A percentile compares a stretch with the other conserved stretches of the same genome.
Conservation (phyloP, 208 protist genomes). For the Trypanosoma lewisi region DNA sequence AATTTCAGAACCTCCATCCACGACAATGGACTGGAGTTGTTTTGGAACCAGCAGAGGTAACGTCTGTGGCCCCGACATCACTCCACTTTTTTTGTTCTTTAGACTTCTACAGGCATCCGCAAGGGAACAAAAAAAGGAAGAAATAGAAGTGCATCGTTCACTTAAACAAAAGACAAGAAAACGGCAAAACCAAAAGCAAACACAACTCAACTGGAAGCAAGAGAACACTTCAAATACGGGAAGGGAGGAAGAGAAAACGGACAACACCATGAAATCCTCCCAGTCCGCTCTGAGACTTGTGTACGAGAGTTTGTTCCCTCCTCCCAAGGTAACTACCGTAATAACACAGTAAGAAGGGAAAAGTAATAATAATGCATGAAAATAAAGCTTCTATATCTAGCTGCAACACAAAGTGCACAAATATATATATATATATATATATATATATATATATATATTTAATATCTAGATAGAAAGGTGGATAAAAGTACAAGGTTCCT, state of each 20-base stretch:
- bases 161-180: constrained; percentile 11
- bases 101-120: neutral
- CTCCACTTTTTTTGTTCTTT: constrained; percentile 12
- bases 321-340: neutral
- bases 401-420: neutral
- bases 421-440: constrained; percentile 9
- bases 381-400: constrained; percentile 6
- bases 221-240: no score
- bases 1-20: constrained; percentile 51
- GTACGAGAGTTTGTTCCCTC: no score
- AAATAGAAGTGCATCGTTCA: constrained; percentile 1
- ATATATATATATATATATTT: neutral
- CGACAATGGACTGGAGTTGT: constrained; percentile 33
- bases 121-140: constrained; percentile 14
- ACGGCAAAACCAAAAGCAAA: constrained; percentile 12
- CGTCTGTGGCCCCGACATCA: constrained; percentile 1
- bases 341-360: neutral
- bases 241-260: no score
- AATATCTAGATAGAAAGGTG: neutral
- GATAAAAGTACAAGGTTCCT: neutral
- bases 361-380: neutral
- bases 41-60: constrained; percentile 36
- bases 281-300: no score
- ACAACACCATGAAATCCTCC: no score
- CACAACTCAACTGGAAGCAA: no score